Conservation (phyloP, 306 rosid species). For the Lupinus albus region DNA sequence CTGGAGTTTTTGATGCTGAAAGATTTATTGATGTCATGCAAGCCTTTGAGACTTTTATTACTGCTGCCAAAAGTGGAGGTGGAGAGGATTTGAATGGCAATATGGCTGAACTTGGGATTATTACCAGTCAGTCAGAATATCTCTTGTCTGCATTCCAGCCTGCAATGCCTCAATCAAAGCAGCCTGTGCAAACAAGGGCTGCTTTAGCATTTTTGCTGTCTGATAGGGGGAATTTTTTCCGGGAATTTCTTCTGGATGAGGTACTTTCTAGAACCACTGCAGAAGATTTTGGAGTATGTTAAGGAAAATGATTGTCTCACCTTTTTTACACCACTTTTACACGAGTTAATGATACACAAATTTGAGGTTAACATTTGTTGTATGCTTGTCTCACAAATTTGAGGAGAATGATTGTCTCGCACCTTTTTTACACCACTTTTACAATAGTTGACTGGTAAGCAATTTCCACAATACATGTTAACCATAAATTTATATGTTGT, state of each 20-base stretch:
- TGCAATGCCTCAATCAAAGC: constrained; percentile 45
- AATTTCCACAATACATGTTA: not conserved
- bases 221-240: constrained; percentile 85
- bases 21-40: constrained; percentile 99
- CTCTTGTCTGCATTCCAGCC: constrained; percentile 56
- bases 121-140: constrained; percentile 53
- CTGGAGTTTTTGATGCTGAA: constrained; percentile 94
- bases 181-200: constrained; percentile 89
- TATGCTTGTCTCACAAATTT: not conserved
- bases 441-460: not conserved
- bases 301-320: not conserved
- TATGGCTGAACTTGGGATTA: constrained; percentile 89
- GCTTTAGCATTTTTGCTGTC: constrained; percentile 88
- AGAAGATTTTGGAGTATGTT: constrained; percentile 30
- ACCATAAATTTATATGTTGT: not conserved
- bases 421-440: too few species aligned
- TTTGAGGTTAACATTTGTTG: not conserved
- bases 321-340: not conserved
- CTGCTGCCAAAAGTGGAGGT: constrained; percentile 99
- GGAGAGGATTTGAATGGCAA: constrained; percentile 78
- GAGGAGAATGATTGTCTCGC: too few species aligned
- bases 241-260: constrained; percentile 98
- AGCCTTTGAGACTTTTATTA: constrained; percentile 93
- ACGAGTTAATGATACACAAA: not conserved
- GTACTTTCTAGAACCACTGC: constrained; percentile 52